Conservation (phyloP, 2,329 filamentous ascomycete species). For the Cercospora canescens region DNA sequence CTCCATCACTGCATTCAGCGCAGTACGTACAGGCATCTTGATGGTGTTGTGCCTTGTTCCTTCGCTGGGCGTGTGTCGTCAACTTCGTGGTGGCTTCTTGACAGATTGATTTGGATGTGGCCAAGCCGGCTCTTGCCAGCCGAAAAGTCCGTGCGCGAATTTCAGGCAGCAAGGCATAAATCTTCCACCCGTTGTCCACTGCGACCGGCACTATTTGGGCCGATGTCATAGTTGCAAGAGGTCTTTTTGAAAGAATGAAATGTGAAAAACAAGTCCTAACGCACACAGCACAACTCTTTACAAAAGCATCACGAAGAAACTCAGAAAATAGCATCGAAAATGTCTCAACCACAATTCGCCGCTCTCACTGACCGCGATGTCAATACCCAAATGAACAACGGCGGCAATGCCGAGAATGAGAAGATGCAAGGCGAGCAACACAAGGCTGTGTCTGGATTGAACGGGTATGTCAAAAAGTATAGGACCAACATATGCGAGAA, state of each 20-base stretch:
- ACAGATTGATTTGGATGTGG: conserved; percentile 3
- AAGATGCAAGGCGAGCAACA: conserved; percentile 25
- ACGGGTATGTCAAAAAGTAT: conserved; percentile 9
- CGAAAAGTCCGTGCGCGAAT: conserved; percentile 4
- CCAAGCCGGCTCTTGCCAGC: background rate
- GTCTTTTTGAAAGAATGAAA: background rate
- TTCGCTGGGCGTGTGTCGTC: conserved; percentile 18
- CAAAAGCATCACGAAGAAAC: conserved; percentile 8
- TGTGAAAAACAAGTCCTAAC: background rate
- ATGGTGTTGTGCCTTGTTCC: conserved; percentile 24
- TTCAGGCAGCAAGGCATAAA: conserved; percentile 4
- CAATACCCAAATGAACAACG: conserved; percentile 26
- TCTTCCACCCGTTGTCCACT: background rate
- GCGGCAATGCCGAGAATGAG: conserved; percentile 19
- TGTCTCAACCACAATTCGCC: conserved; percentile 24
- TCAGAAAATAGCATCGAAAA: conserved; percentile 2
- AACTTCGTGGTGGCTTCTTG: conserved; percentile 2
- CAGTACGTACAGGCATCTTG: conserved; percentile 38
- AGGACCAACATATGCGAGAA: background rate
- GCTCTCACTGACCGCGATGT: conserved; percentile 28
- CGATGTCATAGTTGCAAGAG: conserved; percentile 9
- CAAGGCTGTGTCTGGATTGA: conserved; percentile 19
- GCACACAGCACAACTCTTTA: conserved; percentile 2
- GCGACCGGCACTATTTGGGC: conserved; percentile 4
- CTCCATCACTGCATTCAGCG: background rate